phyloP scores from a whole-genome alignment of 2,329 filamentous ascomycete genomes.

The Elsinoe fawcettii region DNA sequence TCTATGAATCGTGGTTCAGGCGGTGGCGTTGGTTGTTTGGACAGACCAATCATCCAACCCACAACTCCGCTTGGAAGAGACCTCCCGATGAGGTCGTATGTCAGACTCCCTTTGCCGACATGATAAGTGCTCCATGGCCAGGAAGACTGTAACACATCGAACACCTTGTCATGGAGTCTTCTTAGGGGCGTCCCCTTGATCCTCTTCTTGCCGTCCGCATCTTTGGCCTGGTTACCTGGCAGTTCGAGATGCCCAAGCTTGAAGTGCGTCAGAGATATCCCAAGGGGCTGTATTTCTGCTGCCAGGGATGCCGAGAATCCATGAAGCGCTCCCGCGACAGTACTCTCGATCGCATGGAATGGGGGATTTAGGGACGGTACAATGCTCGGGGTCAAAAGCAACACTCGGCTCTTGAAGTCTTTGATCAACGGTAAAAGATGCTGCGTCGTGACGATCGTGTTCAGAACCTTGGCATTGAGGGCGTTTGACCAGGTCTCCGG shows the following conservation, averaged over 20 bases:
- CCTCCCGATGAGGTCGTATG: constrained; percentile 78
- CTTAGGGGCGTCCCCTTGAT: constrained; percentile 55
- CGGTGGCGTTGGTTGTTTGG: not conserved
- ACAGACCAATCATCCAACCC: constrained; percentile 86
- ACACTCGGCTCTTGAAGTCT: constrained; percentile 55
- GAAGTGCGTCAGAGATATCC: constrained; percentile 75
- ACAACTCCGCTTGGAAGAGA: constrained; percentile 72
- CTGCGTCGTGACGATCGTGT: constrained; percentile 81
- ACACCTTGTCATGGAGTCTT: constrained; percentile 77
- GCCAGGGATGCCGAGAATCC: constrained; percentile 76
- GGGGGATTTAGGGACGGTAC: constrained; percentile 72
- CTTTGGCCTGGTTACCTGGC: constrained; percentile 39
- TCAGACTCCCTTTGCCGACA: constrained; percentile 73
- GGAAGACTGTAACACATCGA: constrained; percentile 73
- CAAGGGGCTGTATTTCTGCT: constrained; percentile 67
- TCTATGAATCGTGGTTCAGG: constrained; percentile 1
- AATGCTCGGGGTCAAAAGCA: constrained; percentile 72
- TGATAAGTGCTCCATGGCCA: constrained; percentile 56
- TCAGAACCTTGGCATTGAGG: constrained; percentile 84
- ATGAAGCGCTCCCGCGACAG: constrained; percentile 76
- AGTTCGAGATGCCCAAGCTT: constrained; percentile 90
- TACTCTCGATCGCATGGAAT: constrained; percentile 78
- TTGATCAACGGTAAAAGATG: constrained; percentile 59
- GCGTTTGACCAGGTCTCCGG: constrained; percentile 80
- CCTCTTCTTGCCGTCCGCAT: constrained; percentile 39